These are phyloP conservation scores for Ensete glaucum DNA, from an alignment of 176 grass and related monocot genomes.

Conservation along the genomic window DNA sequence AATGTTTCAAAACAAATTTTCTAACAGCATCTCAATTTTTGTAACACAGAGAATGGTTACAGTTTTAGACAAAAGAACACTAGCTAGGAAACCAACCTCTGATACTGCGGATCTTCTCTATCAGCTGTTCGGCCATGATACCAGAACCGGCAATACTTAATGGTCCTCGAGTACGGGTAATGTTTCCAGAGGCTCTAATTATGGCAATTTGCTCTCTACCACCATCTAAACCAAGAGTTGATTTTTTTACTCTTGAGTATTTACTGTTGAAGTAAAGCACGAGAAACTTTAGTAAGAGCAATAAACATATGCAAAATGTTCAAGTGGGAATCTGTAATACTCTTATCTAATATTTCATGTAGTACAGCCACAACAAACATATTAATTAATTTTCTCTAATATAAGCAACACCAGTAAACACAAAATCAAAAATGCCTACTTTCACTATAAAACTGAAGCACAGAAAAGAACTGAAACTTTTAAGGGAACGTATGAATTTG, in stretches of 20 bases:
- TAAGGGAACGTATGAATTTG: neutral
- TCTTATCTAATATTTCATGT: neutral
- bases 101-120: slow-evolving; percentile 74
- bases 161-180: slow-evolving; percentile 53
- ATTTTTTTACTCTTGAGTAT: slow-evolving; percentile 83
- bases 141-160: slow-evolving; percentile 59
- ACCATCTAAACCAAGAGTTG: slow-evolving; percentile 76
- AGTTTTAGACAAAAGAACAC: neutral
- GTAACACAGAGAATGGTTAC: neutral
- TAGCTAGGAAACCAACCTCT: slow-evolving; percentile 43
- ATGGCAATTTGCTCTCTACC: slow-evolving; percentile 69
- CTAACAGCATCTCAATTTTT: no score
- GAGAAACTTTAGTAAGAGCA: slow-evolving; percentile 17
- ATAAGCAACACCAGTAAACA: neutral
- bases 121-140: slow-evolving; percentile 82
- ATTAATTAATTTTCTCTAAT: neutral
- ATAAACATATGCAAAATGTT: neutral
- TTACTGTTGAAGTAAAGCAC: slow-evolving; percentile 47
- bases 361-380: neutral
- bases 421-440: neutral
- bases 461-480: neutral
- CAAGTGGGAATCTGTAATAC: neutral
- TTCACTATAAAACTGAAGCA: neutral
- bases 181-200: slow-evolving; percentile 86
- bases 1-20: no score